Conservation (phyloP, 2,329 filamentous ascomycete genomes). For the Pseudocercospora ulei region DNA sequence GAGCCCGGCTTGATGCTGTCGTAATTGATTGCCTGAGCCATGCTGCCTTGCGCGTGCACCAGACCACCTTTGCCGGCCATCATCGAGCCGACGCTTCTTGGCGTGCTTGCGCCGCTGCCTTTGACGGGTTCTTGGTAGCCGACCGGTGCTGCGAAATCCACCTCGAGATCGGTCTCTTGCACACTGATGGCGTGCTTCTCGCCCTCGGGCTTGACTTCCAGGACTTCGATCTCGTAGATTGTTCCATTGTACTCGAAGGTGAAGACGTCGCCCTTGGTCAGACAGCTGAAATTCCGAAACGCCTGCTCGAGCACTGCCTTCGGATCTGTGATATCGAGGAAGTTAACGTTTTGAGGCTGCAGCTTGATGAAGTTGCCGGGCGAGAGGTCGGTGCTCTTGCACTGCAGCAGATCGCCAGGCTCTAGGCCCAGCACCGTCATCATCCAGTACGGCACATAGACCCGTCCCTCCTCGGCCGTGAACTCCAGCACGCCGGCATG, state of each 20-base stretch:
- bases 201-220: slow-evolving; percentile 82
- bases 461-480: slow-evolving; percentile 90
- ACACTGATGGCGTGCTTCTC: slow-evolving; percentile 81
- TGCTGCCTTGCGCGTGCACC: slow-evolving; percentile 75
- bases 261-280: slow-evolving; percentile 90
- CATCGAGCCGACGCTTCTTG: slow-evolving; percentile 50
- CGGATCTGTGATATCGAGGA: slow-evolving; percentile 93
- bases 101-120: slow-evolving; percentile 75
- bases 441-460: slow-evolving; percentile 94
- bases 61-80: slow-evolving; percentile 57
- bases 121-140: slow-evolving; percentile 84
- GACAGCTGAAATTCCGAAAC: slow-evolving; percentile 87
- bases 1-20: slow-evolving; percentile 73
- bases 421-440: slow-evolving; percentile 88
- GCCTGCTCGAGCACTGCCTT: slow-evolving; percentile 95
- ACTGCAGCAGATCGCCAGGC: slow-evolving; percentile 85
- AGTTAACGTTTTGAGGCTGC: slow-evolving; percentile 83
- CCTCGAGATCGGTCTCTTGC: slow-evolving; percentile 89
- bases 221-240: slow-evolving; percentile 80
- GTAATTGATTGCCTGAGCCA: slow-evolving; percentile 98
- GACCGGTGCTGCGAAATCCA: slow-evolving; percentile 88
- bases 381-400: slow-evolving; percentile 87
- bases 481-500: slow-evolving; percentile 96
- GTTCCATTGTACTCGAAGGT: slow-evolving; percentile 95
- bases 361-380: slow-evolving; percentile 90